Conservation (phyloP, 2,329 filamentous ascomycete species). For the Venturia effusa region DNA sequence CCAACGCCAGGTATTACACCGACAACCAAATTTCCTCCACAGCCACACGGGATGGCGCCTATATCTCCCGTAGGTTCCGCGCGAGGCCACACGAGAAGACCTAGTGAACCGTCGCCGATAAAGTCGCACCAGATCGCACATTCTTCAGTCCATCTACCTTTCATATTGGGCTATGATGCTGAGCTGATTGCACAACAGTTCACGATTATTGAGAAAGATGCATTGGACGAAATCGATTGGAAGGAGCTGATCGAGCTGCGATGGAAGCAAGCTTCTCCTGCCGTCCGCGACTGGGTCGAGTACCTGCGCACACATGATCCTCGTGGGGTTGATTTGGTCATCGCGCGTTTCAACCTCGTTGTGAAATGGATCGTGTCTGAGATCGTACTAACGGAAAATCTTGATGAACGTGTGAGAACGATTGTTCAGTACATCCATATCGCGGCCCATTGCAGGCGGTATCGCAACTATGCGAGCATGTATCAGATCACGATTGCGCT, state of each 20-base stretch:
- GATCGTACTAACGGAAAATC: slow-evolving; percentile 59
- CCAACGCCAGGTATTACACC: slow-evolving; percentile 28
- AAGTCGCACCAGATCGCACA: neutral
- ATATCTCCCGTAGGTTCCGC: neutral
- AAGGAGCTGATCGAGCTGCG: slow-evolving; percentile 75
- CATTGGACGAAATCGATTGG: slow-evolving; percentile 79
- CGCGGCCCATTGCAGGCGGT: slow-evolving; percentile 60
- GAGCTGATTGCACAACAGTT: slow-evolving; percentile 72
- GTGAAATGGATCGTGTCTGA: slow-evolving; percentile 81
- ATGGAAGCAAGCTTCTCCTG: slow-evolving; percentile 61
- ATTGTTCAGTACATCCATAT: slow-evolving; percentile 78
- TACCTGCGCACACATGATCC: slow-evolving; percentile 64
- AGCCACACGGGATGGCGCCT: slow-evolving; percentile 3
- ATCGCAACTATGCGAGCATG: slow-evolving; percentile 76
- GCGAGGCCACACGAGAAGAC: neutral
- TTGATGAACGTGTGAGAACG: slow-evolving; percentile 63
- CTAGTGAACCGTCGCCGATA: neutral
- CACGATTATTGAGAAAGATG: slow-evolving; percentile 77
- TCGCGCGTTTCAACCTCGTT: slow-evolving; percentile 79
- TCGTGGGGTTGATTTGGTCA: slow-evolving; percentile 69
- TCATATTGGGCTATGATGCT: slow-evolving; percentile 71
- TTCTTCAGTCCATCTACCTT: slow-evolving; percentile 53
- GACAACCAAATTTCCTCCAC: slow-evolving; percentile 13
- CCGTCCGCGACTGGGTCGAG: slow-evolving; percentile 69
- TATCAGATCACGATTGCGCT: slow-evolving; percentile 71